A percentile compares a stretch with the other conserved stretches of the same genome.
Evolutionary conservation across 2,329 filamentous ascomycete species (phyloP).

Genomic region (Esteya vermicola): DNA sequence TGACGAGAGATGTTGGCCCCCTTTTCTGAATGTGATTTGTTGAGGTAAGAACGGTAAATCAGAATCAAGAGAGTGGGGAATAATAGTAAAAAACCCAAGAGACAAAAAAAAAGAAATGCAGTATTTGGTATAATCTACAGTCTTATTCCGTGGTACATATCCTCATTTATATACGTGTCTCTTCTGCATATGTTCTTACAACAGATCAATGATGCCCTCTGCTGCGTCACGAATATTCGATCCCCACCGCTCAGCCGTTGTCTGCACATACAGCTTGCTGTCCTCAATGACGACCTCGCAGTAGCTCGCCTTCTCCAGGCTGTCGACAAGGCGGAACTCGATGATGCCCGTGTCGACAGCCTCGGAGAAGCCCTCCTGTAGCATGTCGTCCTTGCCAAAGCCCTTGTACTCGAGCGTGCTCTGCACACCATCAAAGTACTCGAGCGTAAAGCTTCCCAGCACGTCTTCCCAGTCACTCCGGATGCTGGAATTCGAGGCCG

Average conservation of each 20-base stretch:
- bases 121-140: too few relatives aligned
- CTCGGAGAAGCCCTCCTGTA: conserved; percentile 33
- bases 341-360: conserved; percentile 27
- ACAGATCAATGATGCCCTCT: conserved; percentile 20
- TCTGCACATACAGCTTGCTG: conserved; percentile 31
- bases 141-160: too few relatives aligned
- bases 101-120: too few relatives aligned
- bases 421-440: conserved; percentile 27
- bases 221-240: conserved; percentile 21
- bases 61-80: too few relatives aligned
- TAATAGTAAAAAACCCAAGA: too few relatives aligned
- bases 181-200: too few relatives aligned
- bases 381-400: conserved; percentile 23
- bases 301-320: conserved; percentile 25
- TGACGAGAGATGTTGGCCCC: too few relatives aligned
- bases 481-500: conserved; percentile 7
- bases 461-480: conserved; percentile 26
- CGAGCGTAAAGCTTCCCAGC: conserved; percentile 23
- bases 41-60: too few relatives aligned
- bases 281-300: conserved; percentile 33
- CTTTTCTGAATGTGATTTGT: too few relatives aligned
- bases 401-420: conserved; percentile 11
- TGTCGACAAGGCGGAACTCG: conserved; percentile 31
- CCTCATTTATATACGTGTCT: too few relatives aligned
- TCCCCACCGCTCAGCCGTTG: conserved; percentile 16